phyloP scores from a whole-genome alignment of 495 filamentous ascomycete species.

The Neurospora sp. region DNA sequence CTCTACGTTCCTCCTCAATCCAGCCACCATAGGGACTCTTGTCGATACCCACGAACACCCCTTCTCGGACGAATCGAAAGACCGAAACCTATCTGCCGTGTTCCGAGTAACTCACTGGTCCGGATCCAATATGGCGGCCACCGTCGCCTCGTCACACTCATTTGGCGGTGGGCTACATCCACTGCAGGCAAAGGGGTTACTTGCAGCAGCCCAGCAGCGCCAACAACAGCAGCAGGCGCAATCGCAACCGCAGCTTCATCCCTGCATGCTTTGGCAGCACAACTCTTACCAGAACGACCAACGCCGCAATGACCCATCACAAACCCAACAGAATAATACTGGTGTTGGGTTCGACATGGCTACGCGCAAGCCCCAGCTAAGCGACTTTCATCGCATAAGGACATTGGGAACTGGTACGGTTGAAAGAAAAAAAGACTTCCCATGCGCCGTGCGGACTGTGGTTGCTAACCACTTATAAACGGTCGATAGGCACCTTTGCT shows the following conservation, averaged over 20 bases:
- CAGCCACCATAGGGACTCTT: neutral
- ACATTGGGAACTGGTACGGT: slow-evolving; percentile 77
- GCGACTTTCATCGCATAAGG: slow-evolving; percentile 77
- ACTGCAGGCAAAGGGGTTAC: slow-evolving; percentile 16
- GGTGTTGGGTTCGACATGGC: slow-evolving; percentile 14
- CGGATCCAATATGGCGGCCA: slow-evolving; percentile 19
- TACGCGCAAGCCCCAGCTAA: slow-evolving; percentile 29
- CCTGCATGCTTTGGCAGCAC: neutral
- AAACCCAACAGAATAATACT: neutral
- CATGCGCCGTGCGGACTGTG: slow-evolving; percentile 16
- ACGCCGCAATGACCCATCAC: neutral
- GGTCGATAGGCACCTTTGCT: slow-evolving; percentile 75
- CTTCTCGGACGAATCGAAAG: neutral
- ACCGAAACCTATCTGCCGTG: neutral
- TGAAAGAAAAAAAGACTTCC: neutral
- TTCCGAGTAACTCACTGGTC: neutral
- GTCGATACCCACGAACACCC: neutral
- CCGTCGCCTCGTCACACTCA: slow-evolving; percentile 21
- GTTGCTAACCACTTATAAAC: slow-evolving; percentile 9
- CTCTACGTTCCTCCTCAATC: neutral
- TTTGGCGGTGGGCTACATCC: slow-evolving; percentile 21
- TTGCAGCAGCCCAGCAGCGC: slow-evolving; percentile 9
- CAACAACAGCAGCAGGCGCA: slow-evolving; percentile 15
- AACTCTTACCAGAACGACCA: neutral
- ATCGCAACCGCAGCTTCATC: slow-evolving; percentile 3